These are phyloP conservation scores for Tetrahymena elliotti DNA, from an alignment of 73 alveolate genomes.

Conservation along the genomic window DNA sequence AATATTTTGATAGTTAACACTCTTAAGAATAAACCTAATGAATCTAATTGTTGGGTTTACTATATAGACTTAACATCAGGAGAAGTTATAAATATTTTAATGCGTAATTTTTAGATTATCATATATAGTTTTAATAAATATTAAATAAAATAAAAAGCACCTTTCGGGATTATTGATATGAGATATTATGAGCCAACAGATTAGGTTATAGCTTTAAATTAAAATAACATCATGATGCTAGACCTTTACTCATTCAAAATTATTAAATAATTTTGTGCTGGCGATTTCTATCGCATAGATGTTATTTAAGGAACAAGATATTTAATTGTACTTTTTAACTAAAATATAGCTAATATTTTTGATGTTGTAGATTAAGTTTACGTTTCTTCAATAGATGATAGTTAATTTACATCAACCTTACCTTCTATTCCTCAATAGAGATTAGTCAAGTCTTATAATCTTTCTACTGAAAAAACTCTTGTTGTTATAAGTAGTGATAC, in stretches of 20 bases:
- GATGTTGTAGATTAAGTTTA: background rate
- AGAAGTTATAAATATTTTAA: no score
- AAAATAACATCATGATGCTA: background rate
- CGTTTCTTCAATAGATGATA: background rate
- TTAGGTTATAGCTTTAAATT: background rate
- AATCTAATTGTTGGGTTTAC: no score
- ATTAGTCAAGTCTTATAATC: no score
- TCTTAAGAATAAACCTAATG: no score
- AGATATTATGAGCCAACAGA: background rate
- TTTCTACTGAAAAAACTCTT: background rate
- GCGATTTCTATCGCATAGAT: background rate
- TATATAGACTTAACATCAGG: no score
- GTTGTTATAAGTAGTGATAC: background rate
- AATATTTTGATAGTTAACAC: no score
- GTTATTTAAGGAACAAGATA: background rate
- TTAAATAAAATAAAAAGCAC: background rate
- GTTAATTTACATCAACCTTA: background rate
- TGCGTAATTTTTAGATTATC: no score
- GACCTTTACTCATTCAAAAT: background rate
- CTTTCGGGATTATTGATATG: background rate
- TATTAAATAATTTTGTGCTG: background rate
- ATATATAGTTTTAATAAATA: no score
- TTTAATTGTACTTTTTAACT: background rate
- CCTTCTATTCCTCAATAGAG: background rate
- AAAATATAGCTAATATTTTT: no score